A percentile compares a stretch with the other conserved stretches of the same genome.
Conservation (phyloP, 139 green algal species). For the Pycnococcus provasolii region DNA sequence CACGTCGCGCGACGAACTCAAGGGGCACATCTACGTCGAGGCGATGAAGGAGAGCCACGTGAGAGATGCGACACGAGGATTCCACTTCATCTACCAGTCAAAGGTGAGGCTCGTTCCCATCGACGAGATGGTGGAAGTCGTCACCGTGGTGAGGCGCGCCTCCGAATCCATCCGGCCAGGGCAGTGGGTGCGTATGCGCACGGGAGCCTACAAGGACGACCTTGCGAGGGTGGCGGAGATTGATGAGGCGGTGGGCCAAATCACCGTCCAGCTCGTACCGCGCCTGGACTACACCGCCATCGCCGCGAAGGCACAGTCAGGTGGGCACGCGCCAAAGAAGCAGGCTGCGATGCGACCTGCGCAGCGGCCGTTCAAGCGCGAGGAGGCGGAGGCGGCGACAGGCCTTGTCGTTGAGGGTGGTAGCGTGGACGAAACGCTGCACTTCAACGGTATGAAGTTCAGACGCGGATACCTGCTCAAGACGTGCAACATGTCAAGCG, state of each 20-base stretch:
- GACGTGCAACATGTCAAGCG: neutral
- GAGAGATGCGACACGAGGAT: constrained; percentile 60
- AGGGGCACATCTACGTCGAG: constrained; percentile 93
- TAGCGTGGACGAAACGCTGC: neutral
- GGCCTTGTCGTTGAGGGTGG: neutral
- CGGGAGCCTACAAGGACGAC: constrained; percentile 83
- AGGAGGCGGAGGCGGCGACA: constrained; percentile 22
- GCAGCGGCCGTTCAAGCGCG: constrained; percentile 22
- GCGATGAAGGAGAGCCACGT: constrained; percentile 81
- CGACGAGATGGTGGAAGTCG: constrained; percentile 78
- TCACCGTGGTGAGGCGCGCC: constrained; percentile 46
- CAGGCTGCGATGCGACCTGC: constrained; percentile 22
- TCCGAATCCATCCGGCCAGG: constrained; percentile 31
- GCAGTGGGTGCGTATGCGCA: constrained; percentile 68
- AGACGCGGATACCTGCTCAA: constrained; percentile 71
- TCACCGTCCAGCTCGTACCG: constrained; percentile 57
- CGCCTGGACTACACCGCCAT: constrained; percentile 65
- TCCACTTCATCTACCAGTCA: constrained; percentile 59
- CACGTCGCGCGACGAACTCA: constrained; percentile 80
- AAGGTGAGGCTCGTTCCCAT: constrained; percentile 68
- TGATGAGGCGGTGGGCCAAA: constrained; percentile 45
- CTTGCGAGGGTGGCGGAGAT: constrained; percentile 80
- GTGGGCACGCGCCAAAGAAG: constrained; percentile 4
- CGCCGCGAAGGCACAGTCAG: constrained; percentile 24
- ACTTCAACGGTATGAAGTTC: constrained; percentile 40